Evolutionary conservation across 164 flowering plant genomes (phyloP), one percentile per base, ranked within the genome.

Genomic region (Chloranthus sessilifolius): DNA sequence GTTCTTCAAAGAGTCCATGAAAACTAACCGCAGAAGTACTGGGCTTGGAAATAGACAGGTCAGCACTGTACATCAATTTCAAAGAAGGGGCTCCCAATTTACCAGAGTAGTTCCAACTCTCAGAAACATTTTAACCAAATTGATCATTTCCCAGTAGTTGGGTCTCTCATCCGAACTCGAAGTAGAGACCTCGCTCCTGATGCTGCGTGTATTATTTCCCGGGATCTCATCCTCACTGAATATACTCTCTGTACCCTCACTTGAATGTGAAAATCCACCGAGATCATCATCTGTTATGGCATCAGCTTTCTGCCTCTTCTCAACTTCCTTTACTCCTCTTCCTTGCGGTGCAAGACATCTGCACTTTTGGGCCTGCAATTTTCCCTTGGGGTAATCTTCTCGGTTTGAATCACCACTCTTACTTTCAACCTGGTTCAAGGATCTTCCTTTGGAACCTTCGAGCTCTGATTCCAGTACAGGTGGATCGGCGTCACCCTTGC

Each of bases 301-400:
- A 19, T 74, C 82, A 3, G 60, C 64, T 59, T 75, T 82, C 24
- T 67, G 69, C 51, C 79, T 70, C 67, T 62, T 80, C 58, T 77
- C 72, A 7, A 72, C 66, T 59, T 82, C 83, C 43, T 73, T 80
- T 15, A 80, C 49, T 17, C 77, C 82, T 69, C 81, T 79, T 37
- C 97, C 91, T 61, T 78, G 86, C 34, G 82, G 58, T 35, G 87
- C 74, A 49, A 86, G 59, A 28, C 89, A 70, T 62, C 88, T 80
- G 52, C 95, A 69, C 44, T 83, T 85, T 39, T 94, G 65, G 24
- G 94, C 82, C 57, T 83, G 82, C 30, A 94, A 60, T 75, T 86
- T 92, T 21, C 98, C 95, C 65, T 86, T 92, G 26, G 99, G 95
- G 50, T 76, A 76, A 4, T 88, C 94, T 43, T 84, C 95, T 43